Evolutionary conservation across 2,329 filamentous ascomycete species (phyloP).

Genomic region (Fonsecaea nubica): DNA sequence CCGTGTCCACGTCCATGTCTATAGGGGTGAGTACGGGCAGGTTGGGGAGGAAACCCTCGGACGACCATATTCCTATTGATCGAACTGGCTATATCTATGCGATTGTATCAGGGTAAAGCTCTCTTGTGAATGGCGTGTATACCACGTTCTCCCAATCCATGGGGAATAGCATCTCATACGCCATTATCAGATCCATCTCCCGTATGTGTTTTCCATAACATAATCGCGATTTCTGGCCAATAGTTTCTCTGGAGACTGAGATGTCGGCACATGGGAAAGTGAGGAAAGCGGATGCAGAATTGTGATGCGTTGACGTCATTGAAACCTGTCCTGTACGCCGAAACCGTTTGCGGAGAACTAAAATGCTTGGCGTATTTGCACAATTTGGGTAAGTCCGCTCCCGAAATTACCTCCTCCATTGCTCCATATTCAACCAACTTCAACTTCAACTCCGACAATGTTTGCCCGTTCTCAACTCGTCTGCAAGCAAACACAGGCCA

Average conservation of each 20-base stretch:
- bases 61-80: neutral
- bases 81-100: neutral
- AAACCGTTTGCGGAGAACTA: neutral
- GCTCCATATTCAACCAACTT: neutral
- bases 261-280: neutral
- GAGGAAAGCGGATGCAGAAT: neutral
- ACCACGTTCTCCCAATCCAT: neutral
- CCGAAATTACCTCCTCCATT: neutral
- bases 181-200: constrained; percentile 24
- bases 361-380: constrained; percentile 2
- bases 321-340: neutral
- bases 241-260: constrained; percentile 41
- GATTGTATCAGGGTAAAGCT: neutral
- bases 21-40: neutral
- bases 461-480: constrained; percentile 1
- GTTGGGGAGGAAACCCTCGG: neutral
- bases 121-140: neutral
- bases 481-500: constrained; percentile 1
- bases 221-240: constrained; percentile 61
- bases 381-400: neutral
- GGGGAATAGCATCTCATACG: too few species aligned
- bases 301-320: neutral
- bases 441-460: neutral
- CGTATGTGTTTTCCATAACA: constrained; percentile 61
- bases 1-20: neutral